These are phyloP conservation scores for Aaosphaeria arxii DNA, from an alignment of 2,329 filamentous ascomycete genomes.

Conservation along the genomic window DNA sequence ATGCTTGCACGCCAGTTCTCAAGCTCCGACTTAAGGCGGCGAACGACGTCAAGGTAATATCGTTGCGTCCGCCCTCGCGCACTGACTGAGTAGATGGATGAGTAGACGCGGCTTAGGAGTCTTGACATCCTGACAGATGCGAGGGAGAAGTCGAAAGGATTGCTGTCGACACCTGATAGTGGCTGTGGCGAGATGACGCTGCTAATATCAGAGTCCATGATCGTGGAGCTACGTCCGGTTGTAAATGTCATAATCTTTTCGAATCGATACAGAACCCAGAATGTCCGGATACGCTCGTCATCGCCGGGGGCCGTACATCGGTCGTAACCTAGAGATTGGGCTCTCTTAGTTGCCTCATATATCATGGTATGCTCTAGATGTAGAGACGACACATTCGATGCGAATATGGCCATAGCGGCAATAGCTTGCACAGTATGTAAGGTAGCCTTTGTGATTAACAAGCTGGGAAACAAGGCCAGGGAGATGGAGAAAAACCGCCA, in stretches of 20 bases:
- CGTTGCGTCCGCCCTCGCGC: background rate
- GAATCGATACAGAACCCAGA: slow-evolving; percentile 42
- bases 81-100: slow-evolving; percentile 35
- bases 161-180: slow-evolving; percentile 1
- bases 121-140: slow-evolving; percentile 1
- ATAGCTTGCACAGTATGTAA: slow-evolving; percentile 24
- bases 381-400: background rate
- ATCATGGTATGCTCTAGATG: background rate
- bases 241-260: slow-evolving; percentile 38
- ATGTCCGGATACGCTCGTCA: slow-evolving; percentile 21
- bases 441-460: slow-evolving; percentile 19
- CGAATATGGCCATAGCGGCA: slow-evolving; percentile 1
- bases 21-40: background rate
- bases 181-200: slow-evolving; percentile 31
- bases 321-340: slow-evolving; percentile 28
- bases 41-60: background rate
- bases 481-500: slow-evolving; percentile 42
- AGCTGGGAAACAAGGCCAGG: slow-evolving; percentile 35
- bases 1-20: background rate
- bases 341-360: slow-evolving; percentile 22
- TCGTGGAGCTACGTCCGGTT: slow-evolving; percentile 29
- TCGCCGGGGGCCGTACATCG: slow-evolving; percentile 13
- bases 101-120: slow-evolving; percentile 28
- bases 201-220: slow-evolving; percentile 39
- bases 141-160: slow-evolving; percentile 36